Percentiles rank a stretch among this genome's conserved stretches.
Evolutionary conservation across 2,329 filamentous ascomycete genomes (phyloP).

Genomic region (Tympanopsis confertula): DNA sequence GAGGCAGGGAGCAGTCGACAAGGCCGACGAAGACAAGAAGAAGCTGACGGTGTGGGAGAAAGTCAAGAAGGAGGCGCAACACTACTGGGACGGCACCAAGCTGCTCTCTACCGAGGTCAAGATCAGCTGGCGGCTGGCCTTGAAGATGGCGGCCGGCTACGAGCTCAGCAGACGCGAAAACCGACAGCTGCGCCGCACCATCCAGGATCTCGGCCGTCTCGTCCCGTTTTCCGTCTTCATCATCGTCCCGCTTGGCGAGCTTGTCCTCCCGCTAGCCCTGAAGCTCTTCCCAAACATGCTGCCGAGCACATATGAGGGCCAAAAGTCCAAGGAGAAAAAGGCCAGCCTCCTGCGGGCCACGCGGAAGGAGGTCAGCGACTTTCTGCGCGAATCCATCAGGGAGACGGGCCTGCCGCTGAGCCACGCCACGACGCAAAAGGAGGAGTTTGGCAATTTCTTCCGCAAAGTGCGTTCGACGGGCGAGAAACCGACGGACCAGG

Average conservation of each 20-base stretch:
- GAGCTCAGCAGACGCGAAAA: slow-evolving; percentile 89
- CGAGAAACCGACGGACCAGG: slow-evolving; percentile 74
- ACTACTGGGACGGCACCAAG: slow-evolving; percentile 99
- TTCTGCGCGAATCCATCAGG: slow-evolving; percentile 76
- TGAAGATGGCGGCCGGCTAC: slow-evolving; percentile 97
- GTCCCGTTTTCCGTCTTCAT: slow-evolving; percentile 96
- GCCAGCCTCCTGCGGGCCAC: slow-evolving; percentile 70
- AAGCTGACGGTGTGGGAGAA: slow-evolving; percentile 84
- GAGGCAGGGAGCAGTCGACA: slow-evolving; percentile 50
- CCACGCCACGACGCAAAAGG: slow-evolving; percentile 71
- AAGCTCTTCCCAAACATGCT: slow-evolving; percentile 95
- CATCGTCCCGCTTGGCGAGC: slow-evolving; percentile 89
- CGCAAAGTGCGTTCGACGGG: slow-evolving; percentile 86
- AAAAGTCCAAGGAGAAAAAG: slow-evolving; percentile 83
- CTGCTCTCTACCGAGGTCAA: slow-evolving; percentile 80
- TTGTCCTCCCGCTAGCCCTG: slow-evolving; percentile 80
- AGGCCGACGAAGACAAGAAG: slow-evolving; percentile 64
- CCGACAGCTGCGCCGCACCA: slow-evolving; percentile 82
- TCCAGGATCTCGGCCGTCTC: slow-evolving; percentile 82
- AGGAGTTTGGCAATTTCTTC: slow-evolving; percentile 95
- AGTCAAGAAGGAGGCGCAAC: slow-evolving; percentile 82
- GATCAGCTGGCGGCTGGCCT: slow-evolving; percentile 79
- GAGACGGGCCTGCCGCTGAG: slow-evolving; percentile 87
- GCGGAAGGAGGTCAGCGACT: slow-evolving; percentile 84
- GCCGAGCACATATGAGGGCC: slow-evolving; percentile 90